Evolutionary conservation across 352 stramenopile species (phyloP), one percentile per base, ranked within the genome.

Genomic region (Globisporangium solare): DNA sequence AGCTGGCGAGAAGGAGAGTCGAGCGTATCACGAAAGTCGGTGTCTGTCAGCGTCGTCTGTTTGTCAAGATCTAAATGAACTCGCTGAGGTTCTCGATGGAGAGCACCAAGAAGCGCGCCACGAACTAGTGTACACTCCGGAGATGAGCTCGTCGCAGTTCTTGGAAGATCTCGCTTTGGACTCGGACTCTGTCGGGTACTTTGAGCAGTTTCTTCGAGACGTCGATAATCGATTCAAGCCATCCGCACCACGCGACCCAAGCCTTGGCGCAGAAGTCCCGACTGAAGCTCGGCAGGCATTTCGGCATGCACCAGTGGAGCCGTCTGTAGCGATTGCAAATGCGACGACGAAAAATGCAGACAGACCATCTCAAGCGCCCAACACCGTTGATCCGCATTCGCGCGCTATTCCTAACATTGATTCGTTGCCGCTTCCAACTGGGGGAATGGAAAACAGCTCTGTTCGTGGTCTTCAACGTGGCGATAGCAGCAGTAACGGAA

Each of bases 171-270:
- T 67, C 14, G 32, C 55, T 7, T 17, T 53, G 15, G 54, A 67
- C 40, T 59, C 51, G 24, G 43, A 64, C 14, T 20, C 46, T 13
- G 60, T 43, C 5, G 60, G 56, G 14, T 59, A 55, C 31, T 67
- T 67, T 49, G 55, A 67, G n/a, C 57, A 54, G 42, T 67, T 67
- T 21, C 55, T 67, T 20, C 54, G 48, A 18, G 60, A 59, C 12
- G 43, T 42, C 13, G 60, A 53, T 14, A 22, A 46, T 22, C 47
- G 31, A 12, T 54, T 60, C 42, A 51, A 53, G 17, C n/a, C 35
- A n/a, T 40, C 48, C 0, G 27, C 27, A 35, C 27, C 5, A 35
- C 31, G 54, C 42, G 18, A 32, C 22, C 18, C 14, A 14, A 27
- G 15, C 17, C 27, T 35, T 35, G 27, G 5, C 27, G 27, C 7